Conservation (phyloP, 208 protist genomes). For the Borovskyia barvae region DNA sequence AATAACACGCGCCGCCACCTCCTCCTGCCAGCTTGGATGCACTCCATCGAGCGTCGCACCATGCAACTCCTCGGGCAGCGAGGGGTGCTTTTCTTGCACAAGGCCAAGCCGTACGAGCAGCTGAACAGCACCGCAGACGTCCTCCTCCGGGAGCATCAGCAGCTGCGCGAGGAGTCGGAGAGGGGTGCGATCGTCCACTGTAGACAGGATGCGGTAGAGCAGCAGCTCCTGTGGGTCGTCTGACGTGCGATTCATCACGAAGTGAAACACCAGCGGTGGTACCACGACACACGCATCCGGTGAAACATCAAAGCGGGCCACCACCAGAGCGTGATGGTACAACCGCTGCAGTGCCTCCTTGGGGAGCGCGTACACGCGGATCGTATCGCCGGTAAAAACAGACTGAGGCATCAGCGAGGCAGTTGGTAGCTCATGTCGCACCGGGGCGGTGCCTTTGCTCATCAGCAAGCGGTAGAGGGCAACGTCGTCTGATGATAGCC, state of each 20-base stretch:
- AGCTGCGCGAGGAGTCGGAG: conserved; percentile 89
- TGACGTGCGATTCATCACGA: conserved; percentile 97
- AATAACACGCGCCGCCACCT: conserved; percentile 26
- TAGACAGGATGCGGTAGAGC: conserved; percentile 95
- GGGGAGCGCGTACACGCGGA: conserved; percentile 63
- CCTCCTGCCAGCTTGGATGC: conserved; percentile 60
- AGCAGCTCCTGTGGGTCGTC: conserved; percentile 95
- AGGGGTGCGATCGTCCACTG: conserved; percentile 93
- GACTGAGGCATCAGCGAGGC: conserved; percentile 9
- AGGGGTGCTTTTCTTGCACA: conserved; percentile 64
- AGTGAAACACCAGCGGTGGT: conserved; percentile 90
- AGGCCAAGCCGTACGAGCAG: conserved; percentile 90
- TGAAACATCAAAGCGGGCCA: conserved; percentile 81
- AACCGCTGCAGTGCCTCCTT: conserved; percentile 44
- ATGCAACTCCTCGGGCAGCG: conserved; percentile 33
- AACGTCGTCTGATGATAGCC: conserved; percentile 34
- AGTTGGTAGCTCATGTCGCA: conserved; percentile 10
- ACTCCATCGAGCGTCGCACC: conserved; percentile 22
- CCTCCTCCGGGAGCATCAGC: conserved; percentile 87
- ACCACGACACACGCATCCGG: conserved; percentile 90
- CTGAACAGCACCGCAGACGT: conserved; percentile 90
- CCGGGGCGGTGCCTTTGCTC: conserved; percentile 24
- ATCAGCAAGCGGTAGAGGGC: conserved; percentile 47
- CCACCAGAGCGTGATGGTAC: conserved; percentile 89
- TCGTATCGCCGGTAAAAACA: conserved; percentile 26